A percentile compares a stretch with the other conserved stretches of the same genome.
Conservation (phyloP, 2,329 filamentous ascomycete genomes). For the Aspergillus pseudoterreus region DNA sequence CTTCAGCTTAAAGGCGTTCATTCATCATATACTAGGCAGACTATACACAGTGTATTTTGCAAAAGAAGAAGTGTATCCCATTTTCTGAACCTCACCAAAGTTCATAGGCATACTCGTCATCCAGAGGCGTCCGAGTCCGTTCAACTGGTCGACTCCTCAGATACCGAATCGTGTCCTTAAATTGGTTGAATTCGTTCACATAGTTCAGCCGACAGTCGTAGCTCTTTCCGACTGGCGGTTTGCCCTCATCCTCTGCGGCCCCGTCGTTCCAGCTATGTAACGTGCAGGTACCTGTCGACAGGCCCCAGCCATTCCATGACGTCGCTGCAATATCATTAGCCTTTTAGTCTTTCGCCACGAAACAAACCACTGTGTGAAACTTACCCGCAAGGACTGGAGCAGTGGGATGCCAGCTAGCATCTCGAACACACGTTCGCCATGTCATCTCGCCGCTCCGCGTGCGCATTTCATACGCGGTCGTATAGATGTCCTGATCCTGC, state of each 20-base stretch:
- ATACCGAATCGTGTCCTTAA: constrained; percentile 15
- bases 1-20: too few species aligned
- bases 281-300: constrained; percentile 70
- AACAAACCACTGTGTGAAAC: constrained; percentile 15
- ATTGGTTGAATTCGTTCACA: constrained; percentile 43
- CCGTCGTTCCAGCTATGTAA: constrained; percentile 74
- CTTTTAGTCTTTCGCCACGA: not conserved
- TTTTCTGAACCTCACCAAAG: constrained; percentile 3
- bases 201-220: constrained; percentile 59
- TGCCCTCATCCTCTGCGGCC: constrained; percentile 59
- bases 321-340: constrained; percentile 55
- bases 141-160: constrained; percentile 14
- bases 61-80: not conserved
- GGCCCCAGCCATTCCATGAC: constrained; percentile 74
- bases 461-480: constrained; percentile 55
- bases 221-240: constrained; percentile 55
- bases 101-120: constrained; percentile 6
- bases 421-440: constrained; percentile 78
- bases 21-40: not conserved
- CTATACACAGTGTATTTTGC: not conserved
- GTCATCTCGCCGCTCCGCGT: constrained; percentile 49
- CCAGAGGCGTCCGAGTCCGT: not conserved
- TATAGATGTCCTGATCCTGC: constrained; percentile 49
- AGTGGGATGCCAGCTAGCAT: constrained; percentile 86
- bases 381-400: constrained; percentile 71